Base-by-base conservation (phyloP, 331 rosid species). In the Dryas integrifolia region DNA sequence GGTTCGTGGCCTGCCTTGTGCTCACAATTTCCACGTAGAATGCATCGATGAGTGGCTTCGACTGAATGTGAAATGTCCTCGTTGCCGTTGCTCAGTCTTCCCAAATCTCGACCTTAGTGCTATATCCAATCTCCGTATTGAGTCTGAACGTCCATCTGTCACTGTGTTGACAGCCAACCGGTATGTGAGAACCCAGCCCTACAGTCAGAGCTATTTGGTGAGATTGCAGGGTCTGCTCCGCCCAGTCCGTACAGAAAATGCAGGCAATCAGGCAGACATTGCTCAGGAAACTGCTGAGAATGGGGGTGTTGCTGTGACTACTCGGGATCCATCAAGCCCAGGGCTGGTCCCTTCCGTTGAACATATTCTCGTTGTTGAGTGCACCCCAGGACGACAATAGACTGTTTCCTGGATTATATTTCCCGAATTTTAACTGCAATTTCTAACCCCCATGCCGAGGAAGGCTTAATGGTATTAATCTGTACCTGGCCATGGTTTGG, bases 51-150 rank as follows among this genome's bases (percentile, higher is more conserved):
- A 89, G 88, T 89, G 97, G 96, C 97, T 92, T 83, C 86, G 94
- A 43, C 81, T 92, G 79, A 92, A 92, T 55, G 96, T 92, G 77
- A 92, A 88, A 85, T 92, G 96, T 67, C 97, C 96, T 66, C 85
- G 89, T 38, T 92, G 96, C 75, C 96, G 96, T 30, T 89, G 96
- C 82, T 92, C 94, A 30, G 96, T 89, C 51, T 92, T 92, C 84
- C 97, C 97, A 38, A 89, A 92, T 84, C 97, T 93, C n/a, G 98
- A 93, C 84, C 98, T 93, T 39, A 93, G 98, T 85, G 98, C 98
- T 52, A 73, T 93, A 64, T 93, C 98, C 70, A 93, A 83, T 86
- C 94, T 93, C 48, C 94, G 82, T 35, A 46, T 97, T 6, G 98
- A 93, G 40, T 78, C 94, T 4, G 97, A 93, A 45, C 80, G 91